These are phyloP conservation scores for Haplographium delicatum DNA, from an alignment of 495 filamentous ascomycete genomes.

Conservation along the genomic window DNA sequence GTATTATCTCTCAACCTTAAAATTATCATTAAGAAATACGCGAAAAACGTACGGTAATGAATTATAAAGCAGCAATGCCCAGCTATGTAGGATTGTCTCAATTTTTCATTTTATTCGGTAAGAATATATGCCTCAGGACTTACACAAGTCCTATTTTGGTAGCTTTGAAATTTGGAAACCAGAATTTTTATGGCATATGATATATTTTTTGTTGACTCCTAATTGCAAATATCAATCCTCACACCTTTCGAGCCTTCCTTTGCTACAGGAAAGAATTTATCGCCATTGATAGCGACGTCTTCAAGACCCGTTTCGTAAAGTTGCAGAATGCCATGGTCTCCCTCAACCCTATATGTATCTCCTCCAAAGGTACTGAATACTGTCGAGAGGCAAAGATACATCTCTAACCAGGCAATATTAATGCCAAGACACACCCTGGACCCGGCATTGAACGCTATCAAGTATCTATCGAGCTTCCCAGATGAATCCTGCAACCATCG, in stretches of 20 bases:
- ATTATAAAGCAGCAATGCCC: no score
- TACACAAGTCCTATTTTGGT: no score
- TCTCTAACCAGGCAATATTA: slow-evolving; percentile 41
- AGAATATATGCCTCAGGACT: no score
- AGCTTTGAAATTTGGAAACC: no score
- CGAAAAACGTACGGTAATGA: no score
- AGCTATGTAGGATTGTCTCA: no score
- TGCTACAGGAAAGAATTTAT: background rate
- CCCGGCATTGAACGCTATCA: slow-evolving; percentile 41
- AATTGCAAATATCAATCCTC: no score
- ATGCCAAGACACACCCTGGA: slow-evolving; percentile 39
- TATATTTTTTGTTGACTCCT: no score
- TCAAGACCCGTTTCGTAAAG: slow-evolving; percentile 2
- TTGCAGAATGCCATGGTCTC: background rate
- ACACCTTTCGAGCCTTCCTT: slow-evolving; percentile 4
- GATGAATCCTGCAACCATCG: slow-evolving; percentile 38
- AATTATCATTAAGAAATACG: no score
- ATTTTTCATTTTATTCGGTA: no score
- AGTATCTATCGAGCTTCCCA: slow-evolving; percentile 32
- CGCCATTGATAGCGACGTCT: slow-evolving; percentile 3
- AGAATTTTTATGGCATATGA: no score
- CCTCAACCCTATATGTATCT: background rate
- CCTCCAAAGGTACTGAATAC: background rate
- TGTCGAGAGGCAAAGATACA: slow-evolving; percentile 36
- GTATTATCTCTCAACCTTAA: no score